phyloP scores from a whole-genome alignment of 2,329 filamentous ascomycete genomes.

The Aspergillus sp. region DNA sequence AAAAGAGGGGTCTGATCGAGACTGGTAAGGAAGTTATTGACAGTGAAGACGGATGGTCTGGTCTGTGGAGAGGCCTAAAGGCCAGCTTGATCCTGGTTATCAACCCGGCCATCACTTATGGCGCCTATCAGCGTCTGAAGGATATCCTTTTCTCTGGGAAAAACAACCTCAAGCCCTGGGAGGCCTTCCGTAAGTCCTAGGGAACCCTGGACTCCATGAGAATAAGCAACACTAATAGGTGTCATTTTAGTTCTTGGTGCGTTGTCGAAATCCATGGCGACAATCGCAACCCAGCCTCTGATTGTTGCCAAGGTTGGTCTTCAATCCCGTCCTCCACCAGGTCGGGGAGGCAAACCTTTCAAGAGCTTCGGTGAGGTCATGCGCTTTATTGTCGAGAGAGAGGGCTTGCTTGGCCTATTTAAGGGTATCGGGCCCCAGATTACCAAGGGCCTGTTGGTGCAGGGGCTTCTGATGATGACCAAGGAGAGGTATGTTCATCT shows the following conservation, averaged over 20 bases:
- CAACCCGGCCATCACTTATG: constrained; percentile 96
- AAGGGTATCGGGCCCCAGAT: constrained; percentile 96
- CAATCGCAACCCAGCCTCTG: constrained; percentile 83
- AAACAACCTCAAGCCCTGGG: constrained; percentile 65
- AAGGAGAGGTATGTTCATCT: constrained; percentile 66
- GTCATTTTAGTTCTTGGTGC: constrained; percentile 66
- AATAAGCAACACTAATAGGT: neutral
- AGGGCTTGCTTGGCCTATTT: constrained; percentile 76
- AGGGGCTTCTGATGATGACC: constrained; percentile 97
- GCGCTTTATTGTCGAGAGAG: constrained; percentile 82
- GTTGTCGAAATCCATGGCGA: constrained; percentile 85
- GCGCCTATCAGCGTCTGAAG: constrained; percentile 84
- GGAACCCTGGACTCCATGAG: too few species aligned
- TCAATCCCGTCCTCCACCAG: constrained; percentile 82
- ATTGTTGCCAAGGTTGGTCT: constrained; percentile 97
- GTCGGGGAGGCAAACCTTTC: constrained; percentile 81
- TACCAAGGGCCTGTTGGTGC: constrained; percentile 82
- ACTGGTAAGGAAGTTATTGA: constrained; percentile 84
- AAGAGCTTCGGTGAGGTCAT: constrained; percentile 91
- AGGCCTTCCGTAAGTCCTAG: constrained; percentile 73
- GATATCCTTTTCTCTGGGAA: constrained; percentile 69
- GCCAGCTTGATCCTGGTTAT: constrained; percentile 91
- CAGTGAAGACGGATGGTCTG: constrained; percentile 79
- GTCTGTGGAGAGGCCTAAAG: constrained; percentile 91
- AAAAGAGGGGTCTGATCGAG: constrained; percentile 77